Conservation (phyloP, 2,329 filamentous ascomycete genomes). For the Myriosclerotinia duriaeana region DNA sequence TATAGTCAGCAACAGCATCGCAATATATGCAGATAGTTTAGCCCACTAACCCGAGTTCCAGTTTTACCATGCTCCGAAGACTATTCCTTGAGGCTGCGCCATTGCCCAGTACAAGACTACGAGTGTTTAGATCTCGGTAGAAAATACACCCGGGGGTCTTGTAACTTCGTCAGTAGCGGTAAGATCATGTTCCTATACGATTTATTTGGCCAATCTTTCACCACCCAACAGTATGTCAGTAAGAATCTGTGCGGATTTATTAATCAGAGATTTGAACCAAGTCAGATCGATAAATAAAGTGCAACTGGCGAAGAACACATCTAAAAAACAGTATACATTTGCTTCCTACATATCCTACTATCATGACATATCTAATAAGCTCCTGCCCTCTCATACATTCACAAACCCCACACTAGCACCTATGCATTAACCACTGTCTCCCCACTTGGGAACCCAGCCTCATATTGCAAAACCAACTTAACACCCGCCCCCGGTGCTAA, state of each 20-base stretch:
- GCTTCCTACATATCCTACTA: conserved; percentile 5
- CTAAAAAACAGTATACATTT: not conserved
- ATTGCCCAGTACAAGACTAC: not conserved
- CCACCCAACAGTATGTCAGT: no score
- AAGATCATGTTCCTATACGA: not conserved
- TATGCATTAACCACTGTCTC: conserved; percentile 44
- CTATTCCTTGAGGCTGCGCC: no score
- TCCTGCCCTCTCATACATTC: not conserved
- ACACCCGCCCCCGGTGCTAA: conserved; percentile 58
- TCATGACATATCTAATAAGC: conserved; percentile 5
- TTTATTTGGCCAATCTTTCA: not conserved
- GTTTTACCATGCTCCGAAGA: not conserved
- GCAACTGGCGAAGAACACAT: not conserved
- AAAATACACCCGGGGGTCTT: not conserved
- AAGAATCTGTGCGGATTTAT: no score
- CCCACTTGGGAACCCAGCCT: conserved; percentile 55
- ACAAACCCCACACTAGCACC: not conserved
- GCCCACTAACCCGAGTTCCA: not conserved
- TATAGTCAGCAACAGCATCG: no score
- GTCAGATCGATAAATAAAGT: not conserved
- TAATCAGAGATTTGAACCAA: not conserved
- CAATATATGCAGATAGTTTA: not conserved
- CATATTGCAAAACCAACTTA: conserved; percentile 60
- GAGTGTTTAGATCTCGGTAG: not conserved
- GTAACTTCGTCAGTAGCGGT: not conserved